phyloP scores from a whole-genome alignment of 2,329 filamentous ascomycete genomes.

The Arthrobotrys musiformis region DNA sequence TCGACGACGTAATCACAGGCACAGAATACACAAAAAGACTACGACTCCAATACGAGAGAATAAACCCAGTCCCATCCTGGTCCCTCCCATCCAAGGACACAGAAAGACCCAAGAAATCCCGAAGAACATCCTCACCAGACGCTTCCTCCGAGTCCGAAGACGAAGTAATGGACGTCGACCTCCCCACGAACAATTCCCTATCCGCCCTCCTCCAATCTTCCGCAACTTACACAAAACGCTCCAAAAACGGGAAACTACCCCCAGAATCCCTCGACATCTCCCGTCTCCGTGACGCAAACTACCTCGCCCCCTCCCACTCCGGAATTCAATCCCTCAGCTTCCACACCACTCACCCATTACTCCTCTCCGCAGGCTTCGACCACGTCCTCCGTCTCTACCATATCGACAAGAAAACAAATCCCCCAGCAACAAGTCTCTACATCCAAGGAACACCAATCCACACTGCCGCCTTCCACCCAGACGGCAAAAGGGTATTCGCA shows the following conservation, averaged over 20 bases:
- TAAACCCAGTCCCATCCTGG: conserved; percentile 73
- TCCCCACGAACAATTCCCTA: conserved; percentile 62
- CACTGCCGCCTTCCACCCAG: conserved; percentile 80
- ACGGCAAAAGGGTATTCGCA: conserved; percentile 83
- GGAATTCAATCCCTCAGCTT: conserved; percentile 82
- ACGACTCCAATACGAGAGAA: conserved; percentile 77
- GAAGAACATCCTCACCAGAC: conserved; percentile 59
- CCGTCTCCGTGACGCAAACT: conserved; percentile 81
- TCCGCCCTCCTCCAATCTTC: conserved; percentile 80
- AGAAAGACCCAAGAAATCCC: conserved; percentile 66
- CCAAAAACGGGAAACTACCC: conserved; percentile 77
- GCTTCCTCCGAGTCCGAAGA: conserved; percentile 67
- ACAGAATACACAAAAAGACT: conserved; percentile 84
- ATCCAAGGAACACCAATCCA: conserved; percentile 84
- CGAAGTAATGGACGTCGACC: conserved; percentile 62
- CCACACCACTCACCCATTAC: conserved; percentile 86
- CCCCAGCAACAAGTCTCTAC: conserved; percentile 88
- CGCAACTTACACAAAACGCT: conserved; percentile 71
- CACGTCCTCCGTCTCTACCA: conserved; percentile 90
- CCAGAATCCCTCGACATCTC: conserved; percentile 92
- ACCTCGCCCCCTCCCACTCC: conserved; percentile 70
- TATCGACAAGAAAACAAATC: conserved; percentile 77
- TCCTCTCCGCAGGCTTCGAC: conserved; percentile 87
- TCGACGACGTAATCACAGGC: conserved; percentile 86
- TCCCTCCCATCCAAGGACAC: conserved; percentile 64